These are phyloP conservation scores for Ophiostoma perfectum DNA, from an alignment of 2,329 filamentous ascomycete species.

Conservation along the genomic window DNA sequence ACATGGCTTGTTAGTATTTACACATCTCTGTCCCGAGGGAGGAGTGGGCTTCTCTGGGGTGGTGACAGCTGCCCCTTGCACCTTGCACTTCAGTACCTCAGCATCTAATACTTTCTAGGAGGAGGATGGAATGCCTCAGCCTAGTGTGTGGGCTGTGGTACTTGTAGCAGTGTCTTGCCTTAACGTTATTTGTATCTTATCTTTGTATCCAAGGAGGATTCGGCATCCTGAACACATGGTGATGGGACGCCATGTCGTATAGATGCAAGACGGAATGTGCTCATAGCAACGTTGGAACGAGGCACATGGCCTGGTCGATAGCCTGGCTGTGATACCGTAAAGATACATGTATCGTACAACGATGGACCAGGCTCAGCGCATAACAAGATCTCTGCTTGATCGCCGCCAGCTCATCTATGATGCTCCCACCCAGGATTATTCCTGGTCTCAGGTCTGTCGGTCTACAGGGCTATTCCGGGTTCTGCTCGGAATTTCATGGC, in stretches of 20 bases:
- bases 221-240: neutral
- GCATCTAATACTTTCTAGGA: neutral
- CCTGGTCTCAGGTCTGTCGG: too few species aligned
- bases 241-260: neutral
- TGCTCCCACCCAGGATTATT: too few species aligned
- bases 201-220: neutral
- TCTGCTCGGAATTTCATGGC: too few species aligned
- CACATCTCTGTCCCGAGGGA: slow-evolving; percentile 8
- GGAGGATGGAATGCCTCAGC: neutral
- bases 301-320: neutral
- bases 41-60: slow-evolving; percentile 9
- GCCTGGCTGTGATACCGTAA: neutral
- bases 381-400: too few species aligned
- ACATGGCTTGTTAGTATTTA: neutral
- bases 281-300: neutral
- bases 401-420: too few species aligned
- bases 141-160: neutral
- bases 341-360: neutral
- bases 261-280: neutral
- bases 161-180: neutral
- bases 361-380: too few species aligned
- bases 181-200: neutral
- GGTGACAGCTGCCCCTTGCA: slow-evolving; percentile 9
- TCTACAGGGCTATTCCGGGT: too few species aligned
- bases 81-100: neutral